A percentile compares a stretch with the other conserved stretches of the same genome.
These are phyloP conservation scores for Suhomyces yuchorum DNA, from an alignment of 1,139 yeast genomes.

Conservation along the genomic window DNA sequence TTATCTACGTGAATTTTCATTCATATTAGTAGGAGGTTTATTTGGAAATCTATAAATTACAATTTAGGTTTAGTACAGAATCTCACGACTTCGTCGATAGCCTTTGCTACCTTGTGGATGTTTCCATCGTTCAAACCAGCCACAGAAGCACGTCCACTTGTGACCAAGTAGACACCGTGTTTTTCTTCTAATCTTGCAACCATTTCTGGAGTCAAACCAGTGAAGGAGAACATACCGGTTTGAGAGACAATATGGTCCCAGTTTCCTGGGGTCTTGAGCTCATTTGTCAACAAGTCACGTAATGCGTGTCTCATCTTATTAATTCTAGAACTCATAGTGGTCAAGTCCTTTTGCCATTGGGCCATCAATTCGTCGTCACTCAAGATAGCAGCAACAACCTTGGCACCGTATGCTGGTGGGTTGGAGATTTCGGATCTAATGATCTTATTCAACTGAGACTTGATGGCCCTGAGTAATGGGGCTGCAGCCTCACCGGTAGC, in stretches of 20 bases:
- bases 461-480: constrained; percentile 43
- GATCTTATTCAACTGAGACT: constrained; percentile 76
- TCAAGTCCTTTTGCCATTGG: constrained; percentile 87
- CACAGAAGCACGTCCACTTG: constrained; percentile 89
- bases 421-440: constrained; percentile 87
- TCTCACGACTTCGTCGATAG: constrained; percentile 78
- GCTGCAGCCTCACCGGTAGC: constrained; percentile 27
- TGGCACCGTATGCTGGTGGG: constrained; percentile 96
- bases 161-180: constrained; percentile 77
- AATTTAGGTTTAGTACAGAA: constrained; percentile 37
- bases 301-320: constrained; percentile 71
- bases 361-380: constrained; percentile 60
- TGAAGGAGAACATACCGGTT: constrained; percentile 96
- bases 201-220: constrained; percentile 81
- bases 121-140: constrained; percentile 89
- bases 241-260: constrained; percentile 94
- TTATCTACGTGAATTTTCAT: no score
- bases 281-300: constrained; percentile 57
- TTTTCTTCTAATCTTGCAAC: constrained; percentile 74
- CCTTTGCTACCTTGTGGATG: constrained; percentile 76
- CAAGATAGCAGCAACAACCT: constrained; percentile 79
- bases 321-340: constrained; percentile 88
- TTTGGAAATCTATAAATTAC: constrained; percentile 16
- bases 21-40: not conserved
- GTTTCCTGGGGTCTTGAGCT: constrained; percentile 76